phyloP scores from a whole-genome alignment of 495 filamentous ascomycete genomes.

The Xylaria longipes region DNA sequence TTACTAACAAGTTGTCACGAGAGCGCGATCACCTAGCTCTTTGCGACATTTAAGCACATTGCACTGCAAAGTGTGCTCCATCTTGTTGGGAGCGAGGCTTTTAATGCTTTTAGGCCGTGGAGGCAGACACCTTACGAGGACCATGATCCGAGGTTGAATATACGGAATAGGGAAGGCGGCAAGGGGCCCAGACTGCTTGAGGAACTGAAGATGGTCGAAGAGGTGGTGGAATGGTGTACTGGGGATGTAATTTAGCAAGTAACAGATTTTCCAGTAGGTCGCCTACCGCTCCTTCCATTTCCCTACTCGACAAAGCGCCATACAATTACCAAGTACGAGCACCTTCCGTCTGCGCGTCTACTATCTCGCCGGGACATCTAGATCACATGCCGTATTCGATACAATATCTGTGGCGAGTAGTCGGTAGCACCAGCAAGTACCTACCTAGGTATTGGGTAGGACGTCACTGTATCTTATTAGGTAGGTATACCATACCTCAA shows the following conservation, averaged over 20 bases:
- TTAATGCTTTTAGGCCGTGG: slow-evolving; percentile 8
- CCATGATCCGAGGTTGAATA: slow-evolving; percentile 22
- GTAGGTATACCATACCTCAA: not conserved
- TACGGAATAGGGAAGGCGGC: not conserved
- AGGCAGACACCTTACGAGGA: slow-evolving; percentile 18
- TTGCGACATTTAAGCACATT: slow-evolving; percentile 81
- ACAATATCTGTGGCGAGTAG: not conserved
- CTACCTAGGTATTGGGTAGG: not conserved
- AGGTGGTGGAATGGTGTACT: not conserved
- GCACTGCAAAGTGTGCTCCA: slow-evolving; percentile 80
- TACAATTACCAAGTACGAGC: not conserved
- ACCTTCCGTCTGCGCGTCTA: not conserved
- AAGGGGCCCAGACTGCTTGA: not conserved
- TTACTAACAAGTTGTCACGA: slow-evolving; percentile 92
- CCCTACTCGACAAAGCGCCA: not conserved
- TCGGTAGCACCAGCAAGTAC: not conserved
- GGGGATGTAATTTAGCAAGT: not conserved
- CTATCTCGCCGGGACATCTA: not conserved
- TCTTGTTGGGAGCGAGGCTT: slow-evolving; percentile 34
- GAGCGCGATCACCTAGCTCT: slow-evolving; percentile 75
- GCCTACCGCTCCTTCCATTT: slow-evolving; percentile 10
- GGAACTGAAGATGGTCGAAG: not conserved
- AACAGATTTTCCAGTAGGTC: not conserved
- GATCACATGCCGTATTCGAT: not conserved
- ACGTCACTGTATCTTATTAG: not conserved